Base-by-base conservation (phyloP, 2,329 filamentous ascomycete genomes). In the Fusarium burgessii region DNA sequence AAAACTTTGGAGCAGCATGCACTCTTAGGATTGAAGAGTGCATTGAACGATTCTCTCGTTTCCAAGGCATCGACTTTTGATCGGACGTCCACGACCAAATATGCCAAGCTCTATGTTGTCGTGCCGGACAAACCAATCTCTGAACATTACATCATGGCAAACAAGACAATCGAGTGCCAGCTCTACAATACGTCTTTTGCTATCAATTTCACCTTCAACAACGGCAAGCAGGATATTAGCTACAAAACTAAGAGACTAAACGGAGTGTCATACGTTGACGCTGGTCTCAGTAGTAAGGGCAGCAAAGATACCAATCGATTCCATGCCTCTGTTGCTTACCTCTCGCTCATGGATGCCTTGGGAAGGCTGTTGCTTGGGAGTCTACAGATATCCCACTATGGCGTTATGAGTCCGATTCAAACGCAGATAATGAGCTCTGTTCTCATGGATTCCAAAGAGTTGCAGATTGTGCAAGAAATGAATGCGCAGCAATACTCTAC, bases 371-470 rank as follows among this genome's bases (percentile, higher is more conserved):
- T 68, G 2, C 27, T 66, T 18, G 65, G 65, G 2, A 55, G 6
- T 7, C 29, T 68, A 4, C 15, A 23, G 1, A n/a, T 25, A 4
- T 56, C 65, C 0, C 61, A 68, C 17, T 65, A 65, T 0, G 61
- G 61, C 2, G 43, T 17, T 10, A 49, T 61, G 17, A 20, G 5
- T 7, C 9, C 61, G 2, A 29, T 9, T 1, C 20, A 27, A 15
- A 65, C 61, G 2, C 65, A 52, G n/a, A 42, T 68, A 13, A 51
- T 49, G 8, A 60, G 46, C 15, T 45, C 65, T 5, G 25, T 65
- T 42, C 50, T 68, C 9, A 66, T 68, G 56, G 49, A 68, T 15
- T 18, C 65, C n/a, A 17, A 38, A n/a, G 61, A 68, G 14, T 52
- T 68, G 65, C 33, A 56, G 0, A 36, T n/a, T 15, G 11, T 64